Conservation (phyloP, 441 rosid genomes). For the Erodium texanum region DNA sequence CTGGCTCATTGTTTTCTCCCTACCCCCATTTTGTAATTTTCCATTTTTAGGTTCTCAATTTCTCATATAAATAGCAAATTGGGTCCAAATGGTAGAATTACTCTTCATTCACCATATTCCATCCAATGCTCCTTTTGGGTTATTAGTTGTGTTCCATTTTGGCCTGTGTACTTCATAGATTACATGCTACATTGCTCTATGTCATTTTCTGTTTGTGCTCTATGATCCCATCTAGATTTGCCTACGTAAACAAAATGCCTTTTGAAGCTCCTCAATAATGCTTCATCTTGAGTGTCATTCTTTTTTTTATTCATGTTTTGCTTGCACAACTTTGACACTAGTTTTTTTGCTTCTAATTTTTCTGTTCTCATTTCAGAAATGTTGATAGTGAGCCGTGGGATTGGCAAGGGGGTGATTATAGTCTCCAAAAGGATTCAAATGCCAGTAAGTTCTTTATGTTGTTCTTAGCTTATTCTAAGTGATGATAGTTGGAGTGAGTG, state of each 20-base stretch:
- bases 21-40: background rate
- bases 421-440: background rate
- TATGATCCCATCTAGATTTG: background rate
- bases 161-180: background rate
- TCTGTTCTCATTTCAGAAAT: background rate
- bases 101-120: background rate
- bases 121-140: background rate
- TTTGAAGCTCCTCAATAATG: too few species aligned
- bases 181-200: background rate
- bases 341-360: background rate
- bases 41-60: background rate
- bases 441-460: background rate
- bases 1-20: background rate
- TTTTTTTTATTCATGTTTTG: background rate
- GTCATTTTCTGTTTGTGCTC: background rate
- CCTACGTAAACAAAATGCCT: background rate
- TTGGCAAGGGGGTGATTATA: conserved; percentile 1
- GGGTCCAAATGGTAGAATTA: background rate
- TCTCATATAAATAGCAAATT: background rate
- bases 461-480: background rate
- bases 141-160: background rate
- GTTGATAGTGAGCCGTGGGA: background rate
- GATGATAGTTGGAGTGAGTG: background rate
- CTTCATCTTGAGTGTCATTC: background rate
- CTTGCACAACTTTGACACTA: background rate